Base-by-base conservation (phyloP, 345 rosid genomes). In the Isatis tinctoria region DNA sequence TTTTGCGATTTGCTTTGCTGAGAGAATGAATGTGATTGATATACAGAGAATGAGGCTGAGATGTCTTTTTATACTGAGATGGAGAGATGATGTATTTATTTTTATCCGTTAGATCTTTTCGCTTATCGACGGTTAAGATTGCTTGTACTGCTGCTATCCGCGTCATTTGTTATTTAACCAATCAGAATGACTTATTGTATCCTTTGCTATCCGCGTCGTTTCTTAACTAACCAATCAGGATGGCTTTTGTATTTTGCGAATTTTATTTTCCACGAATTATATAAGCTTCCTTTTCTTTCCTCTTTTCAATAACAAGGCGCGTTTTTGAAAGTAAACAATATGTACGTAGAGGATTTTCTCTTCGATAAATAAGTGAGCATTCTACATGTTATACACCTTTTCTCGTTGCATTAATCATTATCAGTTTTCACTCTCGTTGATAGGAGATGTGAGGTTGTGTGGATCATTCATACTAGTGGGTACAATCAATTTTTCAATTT, bases 41-140 rank as follows among this genome's bases (percentile, higher is more conserved):
- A 2, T 14, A 0, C 3, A 1, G 6, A 6, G 1, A 6, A 2
- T 7, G 65, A 28, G 2, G 20, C 3, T 67, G 63, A 3, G 62
- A 39, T 14, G 64, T 41, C 28, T 33, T 69, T 81, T 52, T 60
- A 67, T 48, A 35, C 9, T 60, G 3, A 1, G 2, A 68, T 13
- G 7, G 28, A 32, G 45, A 3, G 18, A 71, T 41, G 9, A 32
- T 22, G 6, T 41, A 18, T 4, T 32, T 68, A 10, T 41, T 52
- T 68, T 60, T 0, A 11, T 60, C 32, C 74, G 74, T 75, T 68
- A 2, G 79, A 75, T 75, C 74, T 8, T 28, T 59, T 30, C 0
- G 0, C 11, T n/a, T 27, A 52, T 67, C 39, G 52, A 75, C 79
- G 74, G 69, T 22, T 67, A 0, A 0, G 20, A 51, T 60, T 68